Percentiles rank a stretch among this genome's conserved stretches.
phyloP scores from a whole-genome alignment of 108 stramenopile species.

The Fragilariopsis cylindrus region DNA sequence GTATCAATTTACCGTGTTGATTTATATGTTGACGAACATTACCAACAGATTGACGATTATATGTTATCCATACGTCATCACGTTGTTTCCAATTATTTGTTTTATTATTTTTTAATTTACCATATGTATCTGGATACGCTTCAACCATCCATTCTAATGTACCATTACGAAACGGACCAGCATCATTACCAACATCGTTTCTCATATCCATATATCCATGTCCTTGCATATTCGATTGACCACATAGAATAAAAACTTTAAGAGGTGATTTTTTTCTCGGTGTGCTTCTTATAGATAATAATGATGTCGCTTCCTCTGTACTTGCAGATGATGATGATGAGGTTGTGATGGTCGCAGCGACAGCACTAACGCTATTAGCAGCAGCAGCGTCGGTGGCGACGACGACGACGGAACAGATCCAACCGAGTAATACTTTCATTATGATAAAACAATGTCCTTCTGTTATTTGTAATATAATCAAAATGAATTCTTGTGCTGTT shows the following conservation, averaged over 20 bases:
- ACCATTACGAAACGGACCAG: constrained; percentile 3
- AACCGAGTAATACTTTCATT: too few relatives aligned
- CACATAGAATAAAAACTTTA: constrained; percentile 46
- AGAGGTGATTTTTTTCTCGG: constrained; percentile 11
- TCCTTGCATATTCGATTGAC: constrained; percentile 58
- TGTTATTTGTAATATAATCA: too few relatives aligned
- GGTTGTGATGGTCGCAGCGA: too few relatives aligned
- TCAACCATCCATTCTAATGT: constrained; percentile 9
- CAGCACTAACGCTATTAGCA: too few relatives aligned
- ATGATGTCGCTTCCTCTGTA: too few relatives aligned
- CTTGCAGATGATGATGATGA: too few relatives aligned
- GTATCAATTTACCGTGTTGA: constrained; percentile 1
- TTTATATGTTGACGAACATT: background rate
- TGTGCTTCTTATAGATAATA: background rate
- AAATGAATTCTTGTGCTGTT: too few relatives aligned
- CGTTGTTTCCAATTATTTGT: constrained; percentile 5
- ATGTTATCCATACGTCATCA: constrained; percentile 28
- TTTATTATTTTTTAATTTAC: background rate
- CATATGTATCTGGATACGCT: constrained; percentile 3
- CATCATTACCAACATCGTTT: background rate
- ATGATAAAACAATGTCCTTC: too few relatives aligned
- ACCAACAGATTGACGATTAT: constrained; percentile 7
- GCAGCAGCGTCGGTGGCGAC: too few relatives aligned
- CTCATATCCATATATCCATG: constrained; percentile 18
- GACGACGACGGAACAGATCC: too few relatives aligned